Evolutionary conservation across 2,329 filamentous ascomycete species (phyloP).

Genomic region (Fusarium sp.): DNA sequence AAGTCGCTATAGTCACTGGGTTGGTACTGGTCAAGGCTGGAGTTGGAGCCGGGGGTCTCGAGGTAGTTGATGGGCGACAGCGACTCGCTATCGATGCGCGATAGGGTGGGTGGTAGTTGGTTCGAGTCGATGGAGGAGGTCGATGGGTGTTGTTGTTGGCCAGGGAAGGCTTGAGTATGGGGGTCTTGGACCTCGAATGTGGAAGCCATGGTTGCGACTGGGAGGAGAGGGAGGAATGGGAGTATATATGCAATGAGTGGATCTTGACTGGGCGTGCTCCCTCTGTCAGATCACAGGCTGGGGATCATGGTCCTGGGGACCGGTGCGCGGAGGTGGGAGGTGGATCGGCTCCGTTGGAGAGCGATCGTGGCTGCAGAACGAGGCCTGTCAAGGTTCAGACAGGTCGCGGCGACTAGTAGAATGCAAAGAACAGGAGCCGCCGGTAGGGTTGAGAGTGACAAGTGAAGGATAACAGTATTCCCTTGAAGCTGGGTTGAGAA

Average conservation of each 20-base stretch:
- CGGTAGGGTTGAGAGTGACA: constrained; percentile 6
- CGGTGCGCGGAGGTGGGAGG: constrained; percentile 29
- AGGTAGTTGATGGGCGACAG: constrained; percentile 48
- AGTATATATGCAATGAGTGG: constrained; percentile 51
- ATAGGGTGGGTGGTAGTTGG: constrained; percentile 59
- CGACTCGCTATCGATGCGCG: constrained; percentile 51
- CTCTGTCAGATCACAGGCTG: constrained; percentile 47
- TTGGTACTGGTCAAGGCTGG: constrained; percentile 61
- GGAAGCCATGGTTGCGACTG: constrained; percentile 56
- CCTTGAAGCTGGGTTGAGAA: constrained; percentile 29
- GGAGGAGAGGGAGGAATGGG: constrained; percentile 36
- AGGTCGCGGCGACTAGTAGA: constrained; percentile 15
- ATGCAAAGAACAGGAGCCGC: neutral
- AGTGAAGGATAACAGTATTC: constrained; percentile 22
- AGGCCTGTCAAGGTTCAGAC: constrained; percentile 24
- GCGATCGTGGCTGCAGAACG: constrained; percentile 32
- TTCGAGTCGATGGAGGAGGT: constrained; percentile 52
- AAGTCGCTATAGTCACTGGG: constrained; percentile 62
- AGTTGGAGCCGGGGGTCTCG: constrained; percentile 64
- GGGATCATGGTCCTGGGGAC: constrained; percentile 48
- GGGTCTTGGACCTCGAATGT: constrained; percentile 53
- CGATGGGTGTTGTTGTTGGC: constrained; percentile 43
- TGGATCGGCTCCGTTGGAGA: constrained; percentile 29
- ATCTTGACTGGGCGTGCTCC: constrained; percentile 42
- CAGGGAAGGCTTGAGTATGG: constrained; percentile 39